phyloP scores from a whole-genome alignment of 2,329 filamentous ascomycete genomes.

The Juglanconis oblonga region DNA sequence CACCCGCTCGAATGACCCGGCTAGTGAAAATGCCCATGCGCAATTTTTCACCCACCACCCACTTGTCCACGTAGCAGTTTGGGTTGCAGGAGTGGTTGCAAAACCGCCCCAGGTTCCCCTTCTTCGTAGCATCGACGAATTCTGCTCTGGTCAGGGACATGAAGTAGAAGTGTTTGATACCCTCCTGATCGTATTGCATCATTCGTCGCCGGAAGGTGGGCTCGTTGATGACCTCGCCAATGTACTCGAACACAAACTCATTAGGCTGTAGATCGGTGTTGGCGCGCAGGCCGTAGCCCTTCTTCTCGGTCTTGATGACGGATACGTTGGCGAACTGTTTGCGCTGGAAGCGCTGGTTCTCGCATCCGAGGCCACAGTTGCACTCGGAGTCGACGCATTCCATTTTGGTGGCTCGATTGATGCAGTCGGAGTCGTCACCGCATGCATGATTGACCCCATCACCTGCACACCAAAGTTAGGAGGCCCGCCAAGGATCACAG shows the following conservation, averaged over 20 bases:
- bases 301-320: constrained; percentile 97
- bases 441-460: constrained; percentile 76
- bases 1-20: constrained; percentile 78
- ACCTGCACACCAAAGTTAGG: constrained; percentile 35
- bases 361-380: constrained; percentile 81
- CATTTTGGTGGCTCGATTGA: constrained; percentile 97
- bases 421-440: constrained; percentile 95
- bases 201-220: constrained; percentile 84
- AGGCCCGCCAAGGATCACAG: constrained; percentile 21
- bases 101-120: constrained; percentile 91
- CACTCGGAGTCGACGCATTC: constrained; percentile 83
- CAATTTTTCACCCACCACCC: constrained; percentile 95
- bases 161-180: constrained; percentile 99
- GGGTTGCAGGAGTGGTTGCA: constrained; percentile 99
- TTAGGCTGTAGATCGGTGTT: constrained; percentile 73
- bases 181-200: constrained; percentile 89
- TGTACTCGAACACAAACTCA: constrained; percentile 97
- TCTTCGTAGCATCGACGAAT: constrained; percentile 96
- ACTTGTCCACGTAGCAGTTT: constrained; percentile 99
- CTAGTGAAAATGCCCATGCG: constrained; percentile 98
- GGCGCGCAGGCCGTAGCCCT: constrained; percentile 87
- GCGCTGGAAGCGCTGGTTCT: constrained; percentile 92
- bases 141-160: constrained; percentile 97
- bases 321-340: constrained; percentile 88
- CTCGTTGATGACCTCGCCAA: constrained; percentile 97